Percentiles rank a stretch among this genome's conserved stretches.
phyloP scores from a whole-genome alignment of 495 filamentous ascomycete species.

The Daldinia decipiens region DNA sequence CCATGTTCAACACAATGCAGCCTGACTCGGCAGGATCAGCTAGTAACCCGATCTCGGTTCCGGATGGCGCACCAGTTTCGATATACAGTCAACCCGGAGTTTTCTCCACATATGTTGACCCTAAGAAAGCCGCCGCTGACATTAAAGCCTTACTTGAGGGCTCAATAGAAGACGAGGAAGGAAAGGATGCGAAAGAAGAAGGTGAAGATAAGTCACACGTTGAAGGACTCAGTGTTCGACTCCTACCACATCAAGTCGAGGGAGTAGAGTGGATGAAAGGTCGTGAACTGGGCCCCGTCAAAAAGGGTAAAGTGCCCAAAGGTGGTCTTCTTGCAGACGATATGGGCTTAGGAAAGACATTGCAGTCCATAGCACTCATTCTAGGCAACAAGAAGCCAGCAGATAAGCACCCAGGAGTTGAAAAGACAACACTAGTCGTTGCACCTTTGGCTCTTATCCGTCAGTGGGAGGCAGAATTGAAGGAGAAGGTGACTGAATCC shows the following conservation, averaged over 20 bases:
- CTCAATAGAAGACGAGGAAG: conserved; percentile 84
- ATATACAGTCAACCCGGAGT: conserved; percentile 60
- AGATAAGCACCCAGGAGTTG: conserved; percentile 68
- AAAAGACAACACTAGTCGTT: conserved; percentile 86
- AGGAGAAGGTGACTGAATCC: conserved; percentile 72
- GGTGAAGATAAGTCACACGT: conserved; percentile 56
- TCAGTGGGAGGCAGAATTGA: conserved; percentile 96
- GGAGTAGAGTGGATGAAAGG: conserved; percentile 93
- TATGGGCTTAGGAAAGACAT: conserved; percentile 87
- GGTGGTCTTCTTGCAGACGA: conserved; percentile 90
- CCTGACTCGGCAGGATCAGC: conserved; percentile 34
- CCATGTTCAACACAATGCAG: conserved; percentile 53
- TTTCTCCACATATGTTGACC: conserved; percentile 76
- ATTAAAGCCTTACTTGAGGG: conserved; percentile 90
- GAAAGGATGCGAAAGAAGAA: conserved; percentile 58
- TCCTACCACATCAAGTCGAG: conserved; percentile 92
- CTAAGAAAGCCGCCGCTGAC: conserved; percentile 79
- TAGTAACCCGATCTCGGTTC: conserved; percentile 43
- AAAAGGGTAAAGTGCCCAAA: conserved; percentile 80
- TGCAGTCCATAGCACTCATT: conserved; percentile 84
- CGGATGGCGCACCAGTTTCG: conserved; percentile 41
- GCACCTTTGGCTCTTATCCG: conserved; percentile 96
- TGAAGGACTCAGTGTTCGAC: conserved; percentile 83
- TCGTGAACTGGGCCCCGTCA: conserved; percentile 82
- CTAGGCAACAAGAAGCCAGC: conserved; percentile 80